phyloP scores from a whole-genome alignment of 139 green algal genomes.

The Chlorella vulgaris region DNA sequence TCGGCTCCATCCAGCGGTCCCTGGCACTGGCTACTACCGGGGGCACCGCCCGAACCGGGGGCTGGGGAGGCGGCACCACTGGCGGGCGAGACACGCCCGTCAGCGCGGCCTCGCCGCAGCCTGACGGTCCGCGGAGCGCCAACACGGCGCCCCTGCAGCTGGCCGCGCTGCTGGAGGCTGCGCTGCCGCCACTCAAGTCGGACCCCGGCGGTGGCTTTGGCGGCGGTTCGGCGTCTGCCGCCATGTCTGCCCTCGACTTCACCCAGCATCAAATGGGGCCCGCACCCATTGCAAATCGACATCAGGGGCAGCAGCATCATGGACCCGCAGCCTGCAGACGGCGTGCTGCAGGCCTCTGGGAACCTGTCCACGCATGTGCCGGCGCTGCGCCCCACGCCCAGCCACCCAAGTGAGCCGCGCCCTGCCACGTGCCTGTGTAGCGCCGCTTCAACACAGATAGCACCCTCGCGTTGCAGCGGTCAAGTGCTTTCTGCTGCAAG shows the following conservation, averaged over 20 bases:
- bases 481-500: no score
- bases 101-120: background rate
- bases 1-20: background rate
- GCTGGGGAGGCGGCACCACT: background rate
- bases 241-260: background rate
- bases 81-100: slow-evolving; percentile 6
- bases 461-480: no score
- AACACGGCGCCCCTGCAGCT: background rate
- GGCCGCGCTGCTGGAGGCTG: slow-evolving; percentile 11
- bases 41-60: background rate
- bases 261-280: background rate
- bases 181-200: background rate
- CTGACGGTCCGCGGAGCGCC: background rate
- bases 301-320: background rate
- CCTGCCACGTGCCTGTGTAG: background rate
- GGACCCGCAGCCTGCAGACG: no score
- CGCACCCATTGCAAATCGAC: background rate
- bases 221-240: background rate
- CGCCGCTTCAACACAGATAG: no score
- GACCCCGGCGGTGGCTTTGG: no score
- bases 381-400: background rate
- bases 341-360: background rate
- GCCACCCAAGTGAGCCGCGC: background rate
- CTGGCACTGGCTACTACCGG: background rate
- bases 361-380: background rate